A percentile compares a stretch with the other conserved stretches of the same genome.
Evolutionary conservation across 805 yeast genomes (phyloP).

Genomic region (Blastobotrys chiropterorum): DNA sequence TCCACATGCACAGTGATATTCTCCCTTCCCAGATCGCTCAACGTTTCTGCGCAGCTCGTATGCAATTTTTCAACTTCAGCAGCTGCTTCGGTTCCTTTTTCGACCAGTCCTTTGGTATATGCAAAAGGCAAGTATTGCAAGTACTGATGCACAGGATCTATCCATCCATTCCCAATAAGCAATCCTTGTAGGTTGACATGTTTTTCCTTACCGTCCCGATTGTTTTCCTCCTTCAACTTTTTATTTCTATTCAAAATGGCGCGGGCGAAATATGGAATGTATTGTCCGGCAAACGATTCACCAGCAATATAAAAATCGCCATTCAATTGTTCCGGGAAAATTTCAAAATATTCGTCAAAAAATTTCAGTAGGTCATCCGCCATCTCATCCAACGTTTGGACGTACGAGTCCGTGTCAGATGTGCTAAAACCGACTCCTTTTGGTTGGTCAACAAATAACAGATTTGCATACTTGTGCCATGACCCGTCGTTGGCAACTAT

Average conservation of each 20-base stretch:
- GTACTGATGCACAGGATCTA: slow-evolving; percentile 81
- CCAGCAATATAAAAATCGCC: slow-evolving; percentile 80
- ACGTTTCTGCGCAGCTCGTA: slow-evolving; percentile 23
- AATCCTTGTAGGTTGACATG: slow-evolving; percentile 52
- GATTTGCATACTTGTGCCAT: slow-evolving; percentile 75
- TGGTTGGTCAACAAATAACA: slow-evolving; percentile 91
- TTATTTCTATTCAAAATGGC: slow-evolving; percentile 47
- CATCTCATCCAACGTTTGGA: slow-evolving; percentile 38
- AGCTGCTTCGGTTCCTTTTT: slow-evolving; percentile 22
- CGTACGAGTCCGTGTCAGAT: slow-evolving; percentile 41
- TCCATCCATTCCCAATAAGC: slow-evolving; percentile 90
- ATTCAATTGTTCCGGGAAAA: slow-evolving; percentile 64
- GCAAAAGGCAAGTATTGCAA: slow-evolving; percentile 73
- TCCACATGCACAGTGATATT: slow-evolving; percentile 20
- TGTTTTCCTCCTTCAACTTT: slow-evolving; percentile 14
- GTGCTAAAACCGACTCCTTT: slow-evolving; percentile 87
- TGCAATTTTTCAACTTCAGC: slow-evolving; percentile 19
- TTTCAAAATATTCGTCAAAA: slow-evolving; percentile 54
- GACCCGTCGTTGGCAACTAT: slow-evolving; percentile 61
- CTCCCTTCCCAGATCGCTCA: slow-evolving; percentile 17
- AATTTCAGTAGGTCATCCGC: slow-evolving; percentile 59
- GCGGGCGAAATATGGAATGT: slow-evolving; percentile 79
- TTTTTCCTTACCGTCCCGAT: not conserved
- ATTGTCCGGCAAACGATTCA: slow-evolving; percentile 96
- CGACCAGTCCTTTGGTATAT: slow-evolving; percentile 50